These are phyloP conservation scores for Fistulina hepatica DNA, from an alignment of 1,284 basidiomycete species.

Conservation along the genomic window DNA sequence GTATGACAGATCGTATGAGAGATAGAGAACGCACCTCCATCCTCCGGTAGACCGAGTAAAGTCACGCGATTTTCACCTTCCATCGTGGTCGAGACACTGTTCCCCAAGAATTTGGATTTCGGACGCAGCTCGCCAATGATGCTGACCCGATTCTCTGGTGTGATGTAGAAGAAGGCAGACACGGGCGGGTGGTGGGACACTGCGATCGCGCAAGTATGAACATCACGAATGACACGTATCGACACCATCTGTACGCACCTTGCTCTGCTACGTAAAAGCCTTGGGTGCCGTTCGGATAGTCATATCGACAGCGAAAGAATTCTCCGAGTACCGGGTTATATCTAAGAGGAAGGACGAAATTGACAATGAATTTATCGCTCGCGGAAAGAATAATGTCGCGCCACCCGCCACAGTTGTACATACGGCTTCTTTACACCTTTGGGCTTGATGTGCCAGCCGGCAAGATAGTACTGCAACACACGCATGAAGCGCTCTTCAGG, in stretches of 20 bases:
- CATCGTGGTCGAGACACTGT: conserved; percentile 92
- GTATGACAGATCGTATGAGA: conserved; percentile 6
- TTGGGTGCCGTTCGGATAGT: conserved; percentile 83
- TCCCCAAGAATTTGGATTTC: conserved; percentile 94
- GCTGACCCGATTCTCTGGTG: conserved; percentile 75
- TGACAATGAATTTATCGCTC: conserved; percentile 1
- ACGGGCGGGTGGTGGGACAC: conserved; percentile 93
- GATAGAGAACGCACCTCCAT: conserved; percentile 56
- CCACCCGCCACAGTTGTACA: conserved; percentile 25
- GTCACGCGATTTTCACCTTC: conserved; percentile 89
- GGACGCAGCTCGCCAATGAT: conserved; percentile 93
- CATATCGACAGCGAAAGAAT: conserved; percentile 94
- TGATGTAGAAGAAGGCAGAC: conserved; percentile 94
- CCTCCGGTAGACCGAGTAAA: conserved; percentile 70
- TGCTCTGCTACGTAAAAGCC: conserved; percentile 98
- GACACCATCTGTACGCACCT: conserved; percentile 33
- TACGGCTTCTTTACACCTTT: conserved; percentile 99
- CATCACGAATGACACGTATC: not conserved
- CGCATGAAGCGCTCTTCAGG: conserved; percentile 88
- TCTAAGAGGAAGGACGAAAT: conserved; percentile 28
- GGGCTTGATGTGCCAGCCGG: conserved; percentile 99
- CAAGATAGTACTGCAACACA: conserved; percentile 90
- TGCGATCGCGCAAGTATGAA: conserved; percentile 19
- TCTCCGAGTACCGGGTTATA: conserved; percentile 98
- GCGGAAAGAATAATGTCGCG: conserved; percentile 10